Evolutionary conservation across 1,139 yeast species (phyloP), one percentile per base, ranked within the genome.

Genomic region (Diutina catenulata): DNA sequence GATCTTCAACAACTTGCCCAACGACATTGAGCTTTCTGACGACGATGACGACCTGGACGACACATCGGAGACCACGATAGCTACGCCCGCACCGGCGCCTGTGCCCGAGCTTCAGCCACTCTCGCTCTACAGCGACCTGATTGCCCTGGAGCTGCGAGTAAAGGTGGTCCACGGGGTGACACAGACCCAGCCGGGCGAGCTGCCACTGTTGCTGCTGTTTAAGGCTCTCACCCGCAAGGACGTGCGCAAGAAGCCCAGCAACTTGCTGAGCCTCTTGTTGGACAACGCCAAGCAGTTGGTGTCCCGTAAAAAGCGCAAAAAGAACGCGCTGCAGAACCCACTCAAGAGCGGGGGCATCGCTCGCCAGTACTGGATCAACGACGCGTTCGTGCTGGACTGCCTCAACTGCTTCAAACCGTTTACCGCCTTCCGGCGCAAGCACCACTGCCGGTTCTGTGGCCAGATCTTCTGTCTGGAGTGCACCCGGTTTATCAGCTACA

Each of bases 391-490:
- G 0, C 70, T 78, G 5, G 91, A 83, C 44, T 84, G 95, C 51
- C 76, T 83, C 44, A 70, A 78, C 27, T 84, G 95, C 51, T 80
- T 80, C 38, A 70, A 75, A 41, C 72, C 76, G 0, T 84, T 84
- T 51, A 74, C 83, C 0, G 74, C 79, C 0, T 91, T 88, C 57
- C 63, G 96, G 51, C 67, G 98, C 47, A 83, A 84, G 47, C 98
- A 91, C 54, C 98, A 91, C 56, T 91, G 98, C 52, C 64, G 98
- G 38, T 78, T 88, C 38, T 91, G 98, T 58, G 97, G 97, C 2
- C 96, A 88, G 55, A 91, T 91, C 32, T 91, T 87, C 51, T 91
- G 98, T 56, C 71, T 84, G 24, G 70, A 72, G n/a, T 91, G 98
- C 55, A 87, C 96, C 0, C 60, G 74, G 3, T 70, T 86, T 46